phyloP scores from a whole-genome alignment of 2,329 filamentous ascomycete species.

The Fusarium nodosum region DNA sequence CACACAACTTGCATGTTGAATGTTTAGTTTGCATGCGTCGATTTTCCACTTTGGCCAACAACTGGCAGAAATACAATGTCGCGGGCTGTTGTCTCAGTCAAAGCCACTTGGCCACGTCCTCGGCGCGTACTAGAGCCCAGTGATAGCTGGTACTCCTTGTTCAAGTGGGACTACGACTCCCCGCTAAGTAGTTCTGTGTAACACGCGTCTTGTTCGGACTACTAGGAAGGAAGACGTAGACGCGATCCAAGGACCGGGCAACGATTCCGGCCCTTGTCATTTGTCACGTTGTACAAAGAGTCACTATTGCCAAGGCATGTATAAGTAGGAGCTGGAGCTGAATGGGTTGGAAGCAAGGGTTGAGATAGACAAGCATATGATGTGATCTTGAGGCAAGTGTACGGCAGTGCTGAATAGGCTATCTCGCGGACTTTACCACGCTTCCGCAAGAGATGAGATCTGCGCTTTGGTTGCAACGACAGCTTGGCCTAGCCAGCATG shows the following conservation, averaged over 20 bases:
- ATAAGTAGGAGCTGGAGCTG: constrained; percentile 8
- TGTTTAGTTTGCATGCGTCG: neutral
- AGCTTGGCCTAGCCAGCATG: neutral
- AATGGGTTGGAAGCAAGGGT: neutral
- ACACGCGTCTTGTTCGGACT: neutral
- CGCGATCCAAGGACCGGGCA: neutral
- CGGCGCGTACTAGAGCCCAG: constrained; percentile 11
- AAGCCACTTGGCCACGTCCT: constrained; percentile 25
- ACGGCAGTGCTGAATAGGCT: constrained; percentile 1
- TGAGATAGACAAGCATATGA: neutral
- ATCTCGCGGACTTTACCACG: neutral
- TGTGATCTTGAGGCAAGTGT: neutral
- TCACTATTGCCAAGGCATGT: constrained; percentile 2
- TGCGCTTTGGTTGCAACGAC: neutral
- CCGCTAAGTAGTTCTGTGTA: neutral
- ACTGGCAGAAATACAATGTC: constrained; percentile 9
- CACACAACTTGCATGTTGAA: constrained; percentile 8
- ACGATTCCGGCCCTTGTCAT: constrained; percentile 7
- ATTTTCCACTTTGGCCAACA: constrained; percentile 19
- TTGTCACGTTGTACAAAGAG: constrained; percentile 27
- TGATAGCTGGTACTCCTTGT: neutral
- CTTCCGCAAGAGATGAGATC: neutral
- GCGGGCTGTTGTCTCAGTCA: constrained; percentile 35
- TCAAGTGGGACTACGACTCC: constrained; percentile 1
- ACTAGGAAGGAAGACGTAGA: neutral